Conservation (phyloP, 2,329 filamentous ascomycete genomes). For the Talaromyces sp. region DNA sequence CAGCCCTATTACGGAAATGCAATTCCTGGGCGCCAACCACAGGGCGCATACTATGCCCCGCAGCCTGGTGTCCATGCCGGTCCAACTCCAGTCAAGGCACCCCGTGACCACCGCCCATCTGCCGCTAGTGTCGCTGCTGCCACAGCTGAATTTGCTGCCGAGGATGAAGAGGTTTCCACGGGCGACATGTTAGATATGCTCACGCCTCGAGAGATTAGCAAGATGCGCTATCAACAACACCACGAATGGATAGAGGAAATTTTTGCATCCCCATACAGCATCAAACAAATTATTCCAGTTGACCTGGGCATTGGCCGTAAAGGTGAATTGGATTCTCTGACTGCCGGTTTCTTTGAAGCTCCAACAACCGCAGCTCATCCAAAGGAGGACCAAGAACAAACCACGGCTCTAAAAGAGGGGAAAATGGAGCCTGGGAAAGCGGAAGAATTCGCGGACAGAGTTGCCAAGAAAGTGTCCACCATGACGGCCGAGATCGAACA, state of each 20-base stretch:
- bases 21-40: slow-evolving; percentile 28
- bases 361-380: slow-evolving; percentile 30
- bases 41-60: slow-evolving; percentile 24
- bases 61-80: slow-evolving; percentile 17
- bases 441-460: slow-evolving; percentile 76
- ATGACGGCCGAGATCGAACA: slow-evolving; percentile 77
- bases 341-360: slow-evolving; percentile 75
- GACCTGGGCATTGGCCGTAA: slow-evolving; percentile 81
- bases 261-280: slow-evolving; percentile 80
- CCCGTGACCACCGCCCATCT: slow-evolving; percentile 41
- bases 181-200: slow-evolving; percentile 88
- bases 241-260: slow-evolving; percentile 99
- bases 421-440: slow-evolving; percentile 70
- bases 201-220: slow-evolving; percentile 82
- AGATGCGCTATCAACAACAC: slow-evolving; percentile 83
- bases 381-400: slow-evolving; percentile 24
- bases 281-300: slow-evolving; percentile 76
- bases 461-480: slow-evolving; percentile 64
- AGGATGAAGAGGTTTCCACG: slow-evolving; percentile 82
- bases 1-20: slow-evolving; percentile 38
- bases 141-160: slow-evolving; percentile 50
- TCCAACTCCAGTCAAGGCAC: slow-evolving; percentile 26
- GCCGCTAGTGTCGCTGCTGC: slow-evolving; percentile 29
- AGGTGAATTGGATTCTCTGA: slow-evolving; percentile 75
- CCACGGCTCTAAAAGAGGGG: slow-evolving; percentile 41